Conservation (phyloP, 1,284 basidiomycete species). For the Pisolithus thermaeus region DNA sequence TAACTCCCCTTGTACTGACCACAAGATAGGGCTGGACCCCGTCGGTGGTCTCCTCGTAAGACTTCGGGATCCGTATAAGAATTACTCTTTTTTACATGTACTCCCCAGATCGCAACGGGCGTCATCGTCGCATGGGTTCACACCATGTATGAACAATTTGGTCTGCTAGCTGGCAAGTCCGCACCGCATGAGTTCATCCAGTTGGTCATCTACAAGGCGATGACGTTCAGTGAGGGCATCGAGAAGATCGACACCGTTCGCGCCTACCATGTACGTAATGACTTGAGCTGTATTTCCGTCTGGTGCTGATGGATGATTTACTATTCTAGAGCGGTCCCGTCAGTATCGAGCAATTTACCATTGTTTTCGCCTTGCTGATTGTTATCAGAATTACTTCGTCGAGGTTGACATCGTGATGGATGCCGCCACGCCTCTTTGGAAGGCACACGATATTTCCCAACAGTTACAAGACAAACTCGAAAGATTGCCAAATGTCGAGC, state of each 20-base stretch:
- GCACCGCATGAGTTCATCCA: slow-evolving; percentile 89
- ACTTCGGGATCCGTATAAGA: slow-evolving; percentile 5
- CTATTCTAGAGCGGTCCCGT: slow-evolving; percentile 58
- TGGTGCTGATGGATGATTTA: not conserved
- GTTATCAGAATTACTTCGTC: slow-evolving; percentile 74
- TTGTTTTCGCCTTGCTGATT: not conserved
- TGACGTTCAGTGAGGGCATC: slow-evolving; percentile 85
- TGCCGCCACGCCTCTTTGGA: slow-evolving; percentile 83
- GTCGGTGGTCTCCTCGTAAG: slow-evolving; percentile 73
- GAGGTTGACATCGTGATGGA: slow-evolving; percentile 95
- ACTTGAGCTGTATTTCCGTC: slow-evolving; percentile 4
- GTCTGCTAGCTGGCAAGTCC: slow-evolving; percentile 84
- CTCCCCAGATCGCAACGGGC: slow-evolving; percentile 62
- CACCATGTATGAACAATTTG: slow-evolving; percentile 80
- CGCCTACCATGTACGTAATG: slow-evolving; percentile 71
- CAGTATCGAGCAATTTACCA: slow-evolving; percentile 13
- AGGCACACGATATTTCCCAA: slow-evolving; percentile 90
- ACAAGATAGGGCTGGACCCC: slow-evolving; percentile 64
- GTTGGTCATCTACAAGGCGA: slow-evolving; percentile 88
- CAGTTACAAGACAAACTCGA: slow-evolving; percentile 94
- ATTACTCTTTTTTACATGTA: slow-evolving; percentile 4
- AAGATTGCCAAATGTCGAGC: slow-evolving; percentile 83
- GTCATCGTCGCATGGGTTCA: slow-evolving; percentile 79
- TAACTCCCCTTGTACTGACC: slow-evolving; percentile 2
- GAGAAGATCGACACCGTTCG: slow-evolving; percentile 84